Conservation (phyloP, 2,329 filamentous ascomycete genomes). For the Talaromyces funiculosus region DNA sequence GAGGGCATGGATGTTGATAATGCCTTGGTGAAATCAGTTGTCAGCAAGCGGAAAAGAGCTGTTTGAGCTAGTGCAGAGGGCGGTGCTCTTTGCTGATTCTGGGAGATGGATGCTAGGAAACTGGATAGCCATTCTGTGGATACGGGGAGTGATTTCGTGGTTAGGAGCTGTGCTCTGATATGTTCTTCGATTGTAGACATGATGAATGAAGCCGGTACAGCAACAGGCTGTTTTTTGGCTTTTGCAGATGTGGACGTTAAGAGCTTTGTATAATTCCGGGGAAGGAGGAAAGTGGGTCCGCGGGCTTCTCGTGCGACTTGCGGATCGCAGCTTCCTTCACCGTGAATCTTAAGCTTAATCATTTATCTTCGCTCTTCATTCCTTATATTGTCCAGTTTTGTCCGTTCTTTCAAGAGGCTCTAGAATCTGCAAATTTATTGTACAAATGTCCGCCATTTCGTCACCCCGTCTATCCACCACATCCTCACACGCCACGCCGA, state of each 20-base stretch:
- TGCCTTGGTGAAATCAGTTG: slow-evolving; percentile 66
- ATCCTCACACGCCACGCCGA: slow-evolving; percentile 58
- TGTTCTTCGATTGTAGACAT: slow-evolving; percentile 28
- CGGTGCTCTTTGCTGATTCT: slow-evolving; percentile 51
- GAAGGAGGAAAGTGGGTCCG: neutral
- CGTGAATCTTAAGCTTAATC: neutral
- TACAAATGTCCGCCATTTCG: slow-evolving; percentile 51
- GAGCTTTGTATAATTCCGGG: neutral
- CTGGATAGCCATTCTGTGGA: slow-evolving; percentile 57
- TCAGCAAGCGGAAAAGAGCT: slow-evolving; percentile 71
- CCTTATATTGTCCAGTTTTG: neutral
- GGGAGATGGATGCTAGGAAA: slow-evolving; percentile 53
- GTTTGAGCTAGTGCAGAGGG: slow-evolving; percentile 70
- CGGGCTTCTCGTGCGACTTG: neutral
- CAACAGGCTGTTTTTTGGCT: neutral
- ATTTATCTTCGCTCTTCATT: neutral
- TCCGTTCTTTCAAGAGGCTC: neutral
- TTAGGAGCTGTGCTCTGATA: slow-evolving; percentile 50
- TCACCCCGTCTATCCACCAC: slow-evolving; percentile 56
- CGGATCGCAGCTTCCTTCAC: neutral
- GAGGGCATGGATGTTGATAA: slow-evolving; percentile 45
- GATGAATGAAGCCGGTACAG: neutral
- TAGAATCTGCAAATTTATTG: neutral
- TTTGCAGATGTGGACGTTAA: neutral
- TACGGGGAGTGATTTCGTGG: slow-evolving; percentile 50